A percentile compares a stretch with the other conserved stretches of the same genome.
Conservation (phyloP, 2,329 filamentous ascomycete species). For the Venturia pyrina region DNA sequence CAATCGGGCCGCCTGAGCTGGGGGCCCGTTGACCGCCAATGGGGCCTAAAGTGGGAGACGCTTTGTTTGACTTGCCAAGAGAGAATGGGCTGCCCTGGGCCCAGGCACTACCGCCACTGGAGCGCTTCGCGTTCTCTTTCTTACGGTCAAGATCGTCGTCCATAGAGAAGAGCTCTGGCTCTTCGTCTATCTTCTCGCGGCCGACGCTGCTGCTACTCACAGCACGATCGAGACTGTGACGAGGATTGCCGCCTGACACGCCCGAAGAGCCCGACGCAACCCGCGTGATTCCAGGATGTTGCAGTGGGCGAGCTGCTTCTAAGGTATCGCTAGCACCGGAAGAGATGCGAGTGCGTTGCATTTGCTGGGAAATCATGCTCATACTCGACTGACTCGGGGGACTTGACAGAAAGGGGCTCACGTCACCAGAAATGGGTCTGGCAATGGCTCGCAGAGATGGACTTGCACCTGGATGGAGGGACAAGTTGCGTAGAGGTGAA, state of each 20-base stretch:
- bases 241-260: slow-evolving; percentile 20
- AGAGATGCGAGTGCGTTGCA: slow-evolving; percentile 35
- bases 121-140: slow-evolving; percentile 22
- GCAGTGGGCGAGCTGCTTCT: slow-evolving; percentile 18
- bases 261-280: slow-evolving; percentile 26
- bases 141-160: slow-evolving; percentile 21
- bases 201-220: slow-evolving; percentile 29
- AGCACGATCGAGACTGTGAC: slow-evolving; percentile 25
- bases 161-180: slow-evolving; percentile 34
- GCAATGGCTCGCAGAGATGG: slow-evolving; percentile 37
- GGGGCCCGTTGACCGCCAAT: slow-evolving; percentile 21
- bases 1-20: not conserved
- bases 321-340: slow-evolving; percentile 23
- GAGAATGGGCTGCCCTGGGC: slow-evolving; percentile 20
- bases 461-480: slow-evolving; percentile 39
- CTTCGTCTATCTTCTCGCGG: slow-evolving; percentile 31
- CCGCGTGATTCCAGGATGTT: slow-evolving; percentile 59
- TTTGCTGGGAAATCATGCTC: slow-evolving; percentile 51
- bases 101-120: slow-evolving; percentile 26
- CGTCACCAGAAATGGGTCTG: slow-evolving; percentile 35
- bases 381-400: slow-evolving; percentile 48
- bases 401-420: slow-evolving; percentile 42
- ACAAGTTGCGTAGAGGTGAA: slow-evolving; percentile 55
- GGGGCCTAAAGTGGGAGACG: slow-evolving; percentile 25
- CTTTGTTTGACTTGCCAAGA: slow-evolving; percentile 15